Conservation (phyloP, 441 rosid species). For the Gossypium davidsonii region DNA sequence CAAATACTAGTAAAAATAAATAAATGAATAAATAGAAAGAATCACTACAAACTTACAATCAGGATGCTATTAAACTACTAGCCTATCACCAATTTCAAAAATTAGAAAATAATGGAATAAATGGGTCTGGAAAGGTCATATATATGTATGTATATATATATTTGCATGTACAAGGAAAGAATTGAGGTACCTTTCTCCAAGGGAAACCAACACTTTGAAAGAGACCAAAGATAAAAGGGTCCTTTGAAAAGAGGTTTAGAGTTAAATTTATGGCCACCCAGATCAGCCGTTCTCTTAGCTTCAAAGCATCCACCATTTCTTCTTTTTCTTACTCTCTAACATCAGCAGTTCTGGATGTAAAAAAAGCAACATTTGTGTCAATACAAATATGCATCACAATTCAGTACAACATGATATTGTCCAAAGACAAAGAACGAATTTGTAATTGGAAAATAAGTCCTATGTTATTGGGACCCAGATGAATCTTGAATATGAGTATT, state of each 20-base stretch:
- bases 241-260: neutral
- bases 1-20: neutral
- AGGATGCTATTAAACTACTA: neutral
- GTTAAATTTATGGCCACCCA: neutral
- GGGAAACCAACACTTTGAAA: neutral
- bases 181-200: neutral
- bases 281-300: neutral
- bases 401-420: neutral
- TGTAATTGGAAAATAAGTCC: neutral
- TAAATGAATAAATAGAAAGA: neutral
- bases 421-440: neutral
- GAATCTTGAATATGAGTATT: neutral
- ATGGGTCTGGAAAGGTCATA: neutral
- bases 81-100: neutral
- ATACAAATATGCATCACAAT: neutral
- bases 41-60: neutral
- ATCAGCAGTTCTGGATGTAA: conserved; percentile 27
- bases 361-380: conserved; percentile 3
- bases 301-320: conserved; percentile 40
- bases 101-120: neutral
- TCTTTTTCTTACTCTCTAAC: conserved; percentile 28
- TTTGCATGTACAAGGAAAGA: neutral
- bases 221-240: neutral
- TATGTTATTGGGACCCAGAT: neutral
- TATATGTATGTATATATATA: neutral